Base-by-base conservation (phyloP, 352 stramenopile genomes). In the Phytophthora aleatoria region DNA sequence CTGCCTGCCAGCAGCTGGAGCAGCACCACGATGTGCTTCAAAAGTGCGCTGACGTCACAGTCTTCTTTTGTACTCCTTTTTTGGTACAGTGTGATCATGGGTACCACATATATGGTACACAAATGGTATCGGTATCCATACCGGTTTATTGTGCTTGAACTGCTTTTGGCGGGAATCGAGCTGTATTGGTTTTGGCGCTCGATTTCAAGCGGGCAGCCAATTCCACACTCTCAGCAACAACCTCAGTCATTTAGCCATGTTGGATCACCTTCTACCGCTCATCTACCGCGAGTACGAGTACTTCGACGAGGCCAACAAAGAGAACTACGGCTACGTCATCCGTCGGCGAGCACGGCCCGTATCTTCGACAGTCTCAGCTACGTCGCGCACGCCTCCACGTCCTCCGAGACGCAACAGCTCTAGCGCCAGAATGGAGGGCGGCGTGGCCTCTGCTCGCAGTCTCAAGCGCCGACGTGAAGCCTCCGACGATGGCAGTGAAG, bases 251-350 rank as follows among this genome's bases (percentile, higher is more conserved):
- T 12, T 5, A 33, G 11, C 31, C 35, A 83, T 83, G 77, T 39
- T 82, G n/a, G 70, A 81, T 50, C 69, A 77, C 56, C 42, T 82
- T 47, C 36, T 80, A 64, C 72, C 74, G 26, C 73, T 75, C 35
- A 61, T 82, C 27, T 82, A 73, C 54, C 61, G 67, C 58, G 72
- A 86, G 11, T 74, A 66, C 33, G 72, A 82, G 27, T 61, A 68
- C 48, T 64, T 73, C 33, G 71, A 85, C 51, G 74, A 89, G 45
- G 58, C 50, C 56, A 77, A 91, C 67, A 91, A 91, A 71, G 82
- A 91, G 62, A 91, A 91, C 67, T 57, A 81, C n/a, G 82, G 78
- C 35, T 83, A 85, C 53, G 66, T 81, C 31, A 73, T 88, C 54
- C 76, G 73, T 24, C 70, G 74, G 7, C 67, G 61, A 12, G 24